phyloP scores from a whole-genome alignment of 257 asterid genomes.

The Ajuga chamaepitys region DNA sequence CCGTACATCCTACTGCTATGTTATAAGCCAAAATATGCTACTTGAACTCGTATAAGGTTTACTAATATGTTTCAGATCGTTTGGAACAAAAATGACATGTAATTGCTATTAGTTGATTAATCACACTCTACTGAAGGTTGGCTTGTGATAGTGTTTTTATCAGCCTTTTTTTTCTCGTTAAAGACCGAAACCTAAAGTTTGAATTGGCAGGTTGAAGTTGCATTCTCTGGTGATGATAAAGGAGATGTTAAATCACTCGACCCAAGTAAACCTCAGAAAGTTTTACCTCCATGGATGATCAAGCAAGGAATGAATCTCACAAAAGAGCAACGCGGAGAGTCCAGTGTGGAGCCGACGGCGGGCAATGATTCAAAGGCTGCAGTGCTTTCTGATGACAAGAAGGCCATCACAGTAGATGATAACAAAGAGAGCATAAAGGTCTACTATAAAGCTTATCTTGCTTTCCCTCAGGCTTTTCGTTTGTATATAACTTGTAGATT shows the following conservation, averaged over 20 bases:
- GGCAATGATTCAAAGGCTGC: constrained; percentile 33
- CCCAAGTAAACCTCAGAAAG: constrained; percentile 52
- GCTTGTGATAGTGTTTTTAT: neutral
- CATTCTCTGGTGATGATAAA: constrained; percentile 77
- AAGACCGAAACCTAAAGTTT: constrained; percentile 12
- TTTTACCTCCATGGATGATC: constrained; percentile 98
- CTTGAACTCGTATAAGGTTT: neutral
- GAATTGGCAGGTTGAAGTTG: constrained; percentile 81
- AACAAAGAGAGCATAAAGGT: constrained; percentile 66
- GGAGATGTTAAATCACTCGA: constrained; percentile 52
- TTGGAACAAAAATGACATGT: neutral
- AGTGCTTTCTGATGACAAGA: constrained; percentile 66
- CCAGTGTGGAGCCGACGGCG: constrained; percentile 43
- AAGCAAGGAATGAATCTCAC: constrained; percentile 85
- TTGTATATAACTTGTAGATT: neutral
- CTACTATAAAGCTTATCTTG: neutral
- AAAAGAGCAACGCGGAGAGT: constrained; percentile 85
- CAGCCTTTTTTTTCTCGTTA: constrained; percentile 1
- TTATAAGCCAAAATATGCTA: neutral
- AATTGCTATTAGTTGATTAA: neutral
- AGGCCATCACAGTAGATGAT: constrained; percentile 36
- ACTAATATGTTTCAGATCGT: neutral
- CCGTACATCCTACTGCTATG: neutral
- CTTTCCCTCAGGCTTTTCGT: neutral
- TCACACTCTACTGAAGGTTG: neutral